Conservation (phyloP, 192 early-diverging fungal genomes). For the Coemansia sp. region DNA sequence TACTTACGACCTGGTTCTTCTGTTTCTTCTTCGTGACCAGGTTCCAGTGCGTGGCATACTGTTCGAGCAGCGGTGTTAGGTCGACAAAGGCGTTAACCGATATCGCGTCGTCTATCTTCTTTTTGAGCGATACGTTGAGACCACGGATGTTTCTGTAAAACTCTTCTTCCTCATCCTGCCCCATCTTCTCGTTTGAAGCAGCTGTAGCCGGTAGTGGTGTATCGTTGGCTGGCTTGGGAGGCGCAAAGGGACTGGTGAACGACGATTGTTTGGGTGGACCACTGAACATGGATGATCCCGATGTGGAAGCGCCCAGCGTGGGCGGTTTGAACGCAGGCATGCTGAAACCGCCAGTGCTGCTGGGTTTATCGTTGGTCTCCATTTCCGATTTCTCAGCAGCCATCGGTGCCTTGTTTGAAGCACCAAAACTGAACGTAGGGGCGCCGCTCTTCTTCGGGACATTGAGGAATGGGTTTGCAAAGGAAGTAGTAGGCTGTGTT, state of each 20-base stretch:
- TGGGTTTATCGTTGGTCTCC: background rate
- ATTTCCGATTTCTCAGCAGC: background rate
- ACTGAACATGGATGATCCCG: conserved; percentile 3
- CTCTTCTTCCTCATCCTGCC: too few species aligned
- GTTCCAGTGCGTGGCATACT: conserved; percentile 45
- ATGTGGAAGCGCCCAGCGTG: conserved; percentile 5
- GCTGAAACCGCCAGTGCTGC: conserved; percentile 23
- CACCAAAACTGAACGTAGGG: conserved; percentile 26
- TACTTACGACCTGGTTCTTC: background rate
- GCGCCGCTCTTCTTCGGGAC: background rate
- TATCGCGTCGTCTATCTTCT: conserved; percentile 37
- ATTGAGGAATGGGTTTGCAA: background rate
- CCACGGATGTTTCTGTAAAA: conserved; percentile 49
- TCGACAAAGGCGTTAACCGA: conserved; percentile 42
- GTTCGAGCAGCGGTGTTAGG: conserved; percentile 39
- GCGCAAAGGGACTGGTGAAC: conserved; percentile 27
- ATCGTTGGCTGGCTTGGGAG: conserved; percentile 7
- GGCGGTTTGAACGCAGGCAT: conserved; percentile 46
- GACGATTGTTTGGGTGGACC: conserved; percentile 4
- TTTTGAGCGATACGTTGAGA: conserved; percentile 50
- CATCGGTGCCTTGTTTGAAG: conserved; percentile 1
- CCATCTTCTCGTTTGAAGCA: too few species aligned
- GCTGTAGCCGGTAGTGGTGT: too few species aligned
- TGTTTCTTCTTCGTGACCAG: conserved; percentile 10
- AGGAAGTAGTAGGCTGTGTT: background rate